These are phyloP conservation scores for Diaporthe australafricana DNA, from an alignment of 2,329 filamentous ascomycete species.

Conservation along the genomic window DNA sequence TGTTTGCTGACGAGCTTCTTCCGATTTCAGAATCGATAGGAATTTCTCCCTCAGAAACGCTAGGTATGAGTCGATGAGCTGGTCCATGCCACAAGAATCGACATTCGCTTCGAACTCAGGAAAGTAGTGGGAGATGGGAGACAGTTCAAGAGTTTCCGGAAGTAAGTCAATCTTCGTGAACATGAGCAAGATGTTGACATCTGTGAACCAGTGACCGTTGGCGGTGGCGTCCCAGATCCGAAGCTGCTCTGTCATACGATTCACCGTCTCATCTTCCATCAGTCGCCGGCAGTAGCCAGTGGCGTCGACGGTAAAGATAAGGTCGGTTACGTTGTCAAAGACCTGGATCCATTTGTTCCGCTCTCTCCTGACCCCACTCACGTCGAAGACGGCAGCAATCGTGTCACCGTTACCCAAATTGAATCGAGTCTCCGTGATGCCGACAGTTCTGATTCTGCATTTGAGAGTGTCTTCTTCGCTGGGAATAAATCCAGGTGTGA, in stretches of 20 bases:
- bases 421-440: background rate
- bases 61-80: constrained; percentile 5
- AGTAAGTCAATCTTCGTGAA: background rate
- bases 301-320: constrained; percentile 74
- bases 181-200: background rate
- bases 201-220: background rate
- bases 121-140: background rate
- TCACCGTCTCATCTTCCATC: background rate
- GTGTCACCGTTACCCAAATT: background rate
- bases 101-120: background rate
- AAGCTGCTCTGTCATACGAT: background rate
- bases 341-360: constrained; percentile 99
- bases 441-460: background rate
- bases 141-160: background rate
- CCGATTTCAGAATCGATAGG: background rate
- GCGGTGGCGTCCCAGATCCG: background rate
- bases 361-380: constrained; percentile 95
- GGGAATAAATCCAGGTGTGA: background rate
- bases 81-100: background rate
- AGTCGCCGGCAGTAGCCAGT: background rate
- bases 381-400: constrained; percentile 92
- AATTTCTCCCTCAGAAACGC: background rate
- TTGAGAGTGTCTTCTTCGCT: background rate
- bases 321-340: constrained; percentile 99
- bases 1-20: background rate